Percentiles rank a stretch among this genome's conserved stretches.
Conservation (phyloP, 768 basidiomycete genomes). For the Porphyrellus cyaneotinctus region DNA sequence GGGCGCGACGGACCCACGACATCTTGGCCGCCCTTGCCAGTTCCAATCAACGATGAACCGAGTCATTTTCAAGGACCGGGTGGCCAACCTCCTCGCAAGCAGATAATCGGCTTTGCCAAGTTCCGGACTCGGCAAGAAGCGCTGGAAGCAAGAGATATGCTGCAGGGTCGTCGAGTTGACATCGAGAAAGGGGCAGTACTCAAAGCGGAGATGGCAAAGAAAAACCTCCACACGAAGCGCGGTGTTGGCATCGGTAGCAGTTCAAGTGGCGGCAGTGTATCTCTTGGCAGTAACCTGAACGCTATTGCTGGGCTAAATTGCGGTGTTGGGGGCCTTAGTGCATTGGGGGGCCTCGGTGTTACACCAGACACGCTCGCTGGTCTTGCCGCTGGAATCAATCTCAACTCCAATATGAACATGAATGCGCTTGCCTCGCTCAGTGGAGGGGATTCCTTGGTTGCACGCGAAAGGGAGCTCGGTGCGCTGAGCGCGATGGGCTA, state of each 20-base stretch:
- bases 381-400: conserved; percentile 28
- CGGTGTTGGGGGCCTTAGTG: conserved; percentile 27
- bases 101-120: conserved; percentile 98
- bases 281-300: conserved; percentile 26
- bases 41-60: conserved; percentile 32
- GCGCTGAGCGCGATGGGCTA: conserved; percentile 48
- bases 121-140: conserved; percentile 88
- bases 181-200: conserved; percentile 88
- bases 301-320: conserved; percentile 22
- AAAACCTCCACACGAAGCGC: conserved; percentile 95
- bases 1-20: conserved; percentile 69
- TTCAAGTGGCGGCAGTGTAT: conserved; percentile 27
- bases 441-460: conserved; percentile 29
- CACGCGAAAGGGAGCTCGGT: conserved; percentile 46
- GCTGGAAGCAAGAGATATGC: conserved; percentile 75
- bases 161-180: conserved; percentile 90
- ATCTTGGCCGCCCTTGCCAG: conserved; percentile 53
- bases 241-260: conserved; percentile 66
- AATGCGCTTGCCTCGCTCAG: conserved; percentile 24
- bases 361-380: conserved; percentile 27
- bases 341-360: conserved; percentile 24
- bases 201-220: conserved; percentile 99
- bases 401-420: conserved; percentile 27
- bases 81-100: conserved; percentile 68
- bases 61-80: conserved; percentile 31